Conservation (phyloP, 78 protist species). For the Neovahlkampfia damariscottae region DNA sequence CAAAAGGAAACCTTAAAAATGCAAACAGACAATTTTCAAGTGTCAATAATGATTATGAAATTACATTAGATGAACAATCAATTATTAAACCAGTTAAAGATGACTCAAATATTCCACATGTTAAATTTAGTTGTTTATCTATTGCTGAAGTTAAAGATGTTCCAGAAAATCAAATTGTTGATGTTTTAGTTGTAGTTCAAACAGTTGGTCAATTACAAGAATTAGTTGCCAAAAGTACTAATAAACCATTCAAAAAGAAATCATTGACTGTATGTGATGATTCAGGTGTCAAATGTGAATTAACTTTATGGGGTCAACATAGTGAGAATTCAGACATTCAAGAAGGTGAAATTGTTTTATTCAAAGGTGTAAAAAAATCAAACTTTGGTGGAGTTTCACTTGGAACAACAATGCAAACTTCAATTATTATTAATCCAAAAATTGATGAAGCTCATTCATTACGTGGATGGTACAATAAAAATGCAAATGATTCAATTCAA, state of each 20-base stretch:
- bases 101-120: constrained; percentile 1
- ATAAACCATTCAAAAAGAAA: constrained; percentile 3
- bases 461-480: constrained; percentile 19
- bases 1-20: constrained; percentile 26
- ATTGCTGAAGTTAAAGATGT: not conserved
- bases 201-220: not conserved
- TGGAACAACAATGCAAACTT: not conserved
- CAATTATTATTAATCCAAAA: not conserved
- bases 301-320: constrained; percentile 37
- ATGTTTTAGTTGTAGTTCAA: constrained; percentile 32
- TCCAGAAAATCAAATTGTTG: constrained; percentile 10
- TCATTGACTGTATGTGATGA: constrained; percentile 12
- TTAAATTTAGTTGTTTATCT: not conserved
- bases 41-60: constrained; percentile 32
- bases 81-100: constrained; percentile 10
- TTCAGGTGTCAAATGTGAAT: constrained; percentile 1
- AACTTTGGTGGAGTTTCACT: constrained; percentile 8
- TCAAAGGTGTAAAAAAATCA: not conserved
- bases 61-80: constrained; percentile 13
- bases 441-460: constrained; percentile 9
- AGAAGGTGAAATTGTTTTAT: not conserved
- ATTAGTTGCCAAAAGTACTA: not conserved
- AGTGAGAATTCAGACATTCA: constrained; percentile 2
- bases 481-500: not conserved
- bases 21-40: constrained; percentile 22